A percentile compares a stretch with the other conserved stretches of the same genome.
These are phyloP conservation scores for Sphaerulina musiva DNA, from an alignment of 2,329 filamentous ascomycete genomes.

Conservation along the genomic window DNA sequence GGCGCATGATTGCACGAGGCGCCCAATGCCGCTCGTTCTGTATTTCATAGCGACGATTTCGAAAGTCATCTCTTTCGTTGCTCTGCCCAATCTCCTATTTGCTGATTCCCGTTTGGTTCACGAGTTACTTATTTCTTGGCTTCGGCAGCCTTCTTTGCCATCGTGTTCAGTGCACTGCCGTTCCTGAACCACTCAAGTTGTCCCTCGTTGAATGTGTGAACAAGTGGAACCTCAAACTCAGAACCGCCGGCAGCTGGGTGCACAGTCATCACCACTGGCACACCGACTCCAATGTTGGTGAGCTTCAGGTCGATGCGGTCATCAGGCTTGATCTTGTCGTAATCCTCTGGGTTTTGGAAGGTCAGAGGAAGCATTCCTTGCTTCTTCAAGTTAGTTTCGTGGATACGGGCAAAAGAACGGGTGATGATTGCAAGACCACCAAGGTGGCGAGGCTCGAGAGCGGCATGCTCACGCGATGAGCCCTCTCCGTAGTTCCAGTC, in stretches of 20 bases:
- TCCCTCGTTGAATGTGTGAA: constrained; percentile 95
- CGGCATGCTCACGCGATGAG: constrained; percentile 94
- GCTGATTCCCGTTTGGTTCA: not conserved
- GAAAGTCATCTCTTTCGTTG: constrained; percentile 14
- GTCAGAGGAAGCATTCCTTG: constrained; percentile 99
- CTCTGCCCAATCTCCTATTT: constrained; percentile 7
- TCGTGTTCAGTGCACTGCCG: constrained; percentile 93
- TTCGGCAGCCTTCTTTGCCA: constrained; percentile 61
- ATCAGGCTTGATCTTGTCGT: constrained; percentile 90
- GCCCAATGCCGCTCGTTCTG: constrained; percentile 18
- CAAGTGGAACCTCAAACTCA: constrained; percentile 73
- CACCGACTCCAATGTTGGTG: constrained; percentile 84
- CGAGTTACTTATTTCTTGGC: constrained; percentile 10
- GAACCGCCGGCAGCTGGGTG: constrained; percentile 77
- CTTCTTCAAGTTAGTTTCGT: constrained; percentile 99
- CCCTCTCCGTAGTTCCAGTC: constrained; percentile 99
- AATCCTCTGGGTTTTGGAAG: constrained; percentile 89
- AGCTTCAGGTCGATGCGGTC: constrained; percentile 86
- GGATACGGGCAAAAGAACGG: constrained; percentile 94
- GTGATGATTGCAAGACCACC: constrained; percentile 96
- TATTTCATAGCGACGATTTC: constrained; percentile 16
- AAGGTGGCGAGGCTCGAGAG: constrained; percentile 93
- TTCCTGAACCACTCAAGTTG: constrained; percentile 99
- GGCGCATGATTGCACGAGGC: constrained; percentile 11
- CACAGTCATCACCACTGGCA: constrained; percentile 85